Percentiles rank a stretch among this genome's conserved stretches.
Conservation (phyloP, 1,139 yeast species). For the Taphrina pruni region DNA sequence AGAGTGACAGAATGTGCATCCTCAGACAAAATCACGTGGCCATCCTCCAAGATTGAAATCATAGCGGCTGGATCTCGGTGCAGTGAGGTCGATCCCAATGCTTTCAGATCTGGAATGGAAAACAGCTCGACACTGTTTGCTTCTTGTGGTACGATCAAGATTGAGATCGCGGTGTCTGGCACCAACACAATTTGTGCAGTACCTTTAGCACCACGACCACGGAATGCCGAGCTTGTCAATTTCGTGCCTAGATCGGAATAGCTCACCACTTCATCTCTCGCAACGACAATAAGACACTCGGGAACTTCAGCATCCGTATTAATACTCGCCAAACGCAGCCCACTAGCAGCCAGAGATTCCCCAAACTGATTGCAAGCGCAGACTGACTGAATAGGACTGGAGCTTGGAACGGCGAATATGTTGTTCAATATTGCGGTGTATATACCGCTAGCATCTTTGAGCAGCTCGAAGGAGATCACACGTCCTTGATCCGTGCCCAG, state of each 20-base stretch:
- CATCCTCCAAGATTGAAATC: neutral
- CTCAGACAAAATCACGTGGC: slow-evolving; percentile 12
- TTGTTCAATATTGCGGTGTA: slow-evolving; percentile 54
- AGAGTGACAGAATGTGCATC: slow-evolving; percentile 17
- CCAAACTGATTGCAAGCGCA: slow-evolving; percentile 21
- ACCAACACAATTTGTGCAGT: slow-evolving; percentile 7
- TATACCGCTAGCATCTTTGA: slow-evolving; percentile 77
- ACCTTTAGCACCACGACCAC: neutral
- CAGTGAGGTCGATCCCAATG: slow-evolving; percentile 12
- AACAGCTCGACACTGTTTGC: slow-evolving; percentile 15
- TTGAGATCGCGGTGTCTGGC: slow-evolving; percentile 8
- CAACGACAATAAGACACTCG: slow-evolving; percentile 34
- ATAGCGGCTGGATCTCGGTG: neutral
- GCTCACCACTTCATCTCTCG: slow-evolving; percentile 24
- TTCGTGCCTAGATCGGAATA: slow-evolving; percentile 19
- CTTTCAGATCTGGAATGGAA: slow-evolving; percentile 26
- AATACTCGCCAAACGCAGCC: slow-evolving; percentile 16
- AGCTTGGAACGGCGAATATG: neutral
- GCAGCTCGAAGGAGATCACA: slow-evolving; percentile 66
- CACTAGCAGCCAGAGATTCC: slow-evolving; percentile 21
- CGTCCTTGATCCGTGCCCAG: slow-evolving; percentile 86
- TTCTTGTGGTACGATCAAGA: slow-evolving; percentile 7
- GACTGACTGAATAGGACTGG: neutral
- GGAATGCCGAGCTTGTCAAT: slow-evolving; percentile 2
- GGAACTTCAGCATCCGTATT: slow-evolving; percentile 20